Conservation (phyloP, 2,329 filamentous ascomycete species). For the Microsporum audouinii region DNA sequence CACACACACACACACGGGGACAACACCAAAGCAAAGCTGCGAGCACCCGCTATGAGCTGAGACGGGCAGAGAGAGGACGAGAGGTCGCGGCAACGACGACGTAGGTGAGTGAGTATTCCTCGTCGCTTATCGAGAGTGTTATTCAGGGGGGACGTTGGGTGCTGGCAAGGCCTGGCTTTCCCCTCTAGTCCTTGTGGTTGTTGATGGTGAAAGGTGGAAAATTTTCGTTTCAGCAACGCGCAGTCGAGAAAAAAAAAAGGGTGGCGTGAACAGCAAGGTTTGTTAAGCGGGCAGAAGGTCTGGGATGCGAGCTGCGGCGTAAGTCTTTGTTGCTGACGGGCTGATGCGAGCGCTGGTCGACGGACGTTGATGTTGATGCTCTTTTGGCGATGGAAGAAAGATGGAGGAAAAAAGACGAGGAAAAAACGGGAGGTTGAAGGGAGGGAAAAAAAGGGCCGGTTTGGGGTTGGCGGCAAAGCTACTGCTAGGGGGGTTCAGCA, state of each 20-base stretch:
- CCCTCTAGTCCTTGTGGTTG: no score
- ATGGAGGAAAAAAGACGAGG: no score
- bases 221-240: neutral
- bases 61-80: neutral
- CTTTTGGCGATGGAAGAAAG: neutral
- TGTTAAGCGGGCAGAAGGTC: neutral
- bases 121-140: no score
- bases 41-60: neutral
- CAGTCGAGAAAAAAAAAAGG: neutral
- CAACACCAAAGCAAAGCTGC: neutral
- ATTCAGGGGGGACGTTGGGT: no score
- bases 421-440: neutral
- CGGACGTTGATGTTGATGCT: neutral
- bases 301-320: neutral
- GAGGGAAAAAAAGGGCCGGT: neutral
- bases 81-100: no score
- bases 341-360: neutral
- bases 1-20: neutral
- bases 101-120: no score
- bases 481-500: neutral
- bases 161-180: no score
- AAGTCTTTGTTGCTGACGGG: neutral
- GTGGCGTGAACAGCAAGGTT: neutral
- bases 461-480: neutral
- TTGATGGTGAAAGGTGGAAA: neutral